Evolutionary conservation across 1,139 yeast species (phyloP).

Genomic region (Lodderomyces parapsilosis): DNA sequence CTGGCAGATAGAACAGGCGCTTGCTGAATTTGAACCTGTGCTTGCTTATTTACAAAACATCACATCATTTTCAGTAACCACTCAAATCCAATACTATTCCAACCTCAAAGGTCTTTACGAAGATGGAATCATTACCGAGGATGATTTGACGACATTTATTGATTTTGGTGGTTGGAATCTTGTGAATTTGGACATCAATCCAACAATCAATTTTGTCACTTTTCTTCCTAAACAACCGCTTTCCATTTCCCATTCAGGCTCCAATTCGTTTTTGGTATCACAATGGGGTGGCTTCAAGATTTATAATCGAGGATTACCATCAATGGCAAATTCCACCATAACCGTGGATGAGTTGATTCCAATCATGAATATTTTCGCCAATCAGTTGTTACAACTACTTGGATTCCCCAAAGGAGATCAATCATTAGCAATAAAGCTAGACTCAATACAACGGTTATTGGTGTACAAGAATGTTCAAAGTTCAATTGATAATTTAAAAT

Average conservation of each 20-base stretch:
- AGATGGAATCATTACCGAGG: constrained; percentile 34
- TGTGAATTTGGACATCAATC: constrained; percentile 53
- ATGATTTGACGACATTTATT: constrained; percentile 65
- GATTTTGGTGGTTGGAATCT: constrained; percentile 80
- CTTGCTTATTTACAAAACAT: constrained; percentile 34
- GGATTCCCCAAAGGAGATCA: constrained; percentile 46
- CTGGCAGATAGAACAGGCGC: constrained; percentile 40
- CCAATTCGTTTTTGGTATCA: constrained; percentile 77
- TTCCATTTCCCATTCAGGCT: constrained; percentile 41
- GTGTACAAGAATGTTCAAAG: constrained; percentile 52
- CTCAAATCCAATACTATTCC: constrained; percentile 76
- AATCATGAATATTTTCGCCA: constrained; percentile 65
- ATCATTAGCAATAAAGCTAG: constrained; percentile 63
- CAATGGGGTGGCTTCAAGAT: constrained; percentile 84
- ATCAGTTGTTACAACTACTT: constrained; percentile 69
- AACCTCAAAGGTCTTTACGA: constrained; percentile 29
- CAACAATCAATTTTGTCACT: constrained; percentile 67
- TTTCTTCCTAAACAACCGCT: constrained; percentile 60
- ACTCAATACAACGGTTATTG: constrained; percentile 59
- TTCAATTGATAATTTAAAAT: constrained; percentile 27
- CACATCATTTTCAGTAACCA: constrained; percentile 72
- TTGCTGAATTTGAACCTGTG: constrained; percentile 26
- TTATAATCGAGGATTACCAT: constrained; percentile 41
- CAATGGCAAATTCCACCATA: constrained; percentile 21
- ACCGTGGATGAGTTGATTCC: constrained; percentile 51